Base-by-base conservation (phyloP, 805 yeast genomes). In the Starmerella stellata region DNA sequence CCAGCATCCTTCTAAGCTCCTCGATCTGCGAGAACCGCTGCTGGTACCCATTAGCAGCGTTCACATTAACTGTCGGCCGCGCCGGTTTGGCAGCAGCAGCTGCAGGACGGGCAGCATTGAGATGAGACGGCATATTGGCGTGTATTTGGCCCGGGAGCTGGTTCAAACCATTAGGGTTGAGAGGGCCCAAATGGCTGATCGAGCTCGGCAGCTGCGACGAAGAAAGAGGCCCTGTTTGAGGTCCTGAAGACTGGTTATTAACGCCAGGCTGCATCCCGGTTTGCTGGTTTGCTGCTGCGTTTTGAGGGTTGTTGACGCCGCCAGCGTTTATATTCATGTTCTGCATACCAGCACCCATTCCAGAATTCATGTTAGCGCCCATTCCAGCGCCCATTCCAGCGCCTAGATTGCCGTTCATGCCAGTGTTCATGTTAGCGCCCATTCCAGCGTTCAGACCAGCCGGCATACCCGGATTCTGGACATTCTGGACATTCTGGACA, bases 1-100 rank as follows among this genome's bases (percentile, higher is more conserved):
- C 34, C 19, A 31, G 35, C 19, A 16, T 40, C 11, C 45, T 28
- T 7, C 51, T 37, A 30, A 51, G 41, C 34, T 46, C 50, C 28
- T 49, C 51, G 27, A 49, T 35, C 34, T 41, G 43, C 14, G 40
- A 43, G 21, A 41, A 45, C 9, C 52, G 51, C 42, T 49, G 51
- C 41, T 49, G 53, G 29, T 43, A 28, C 5, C 48, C 53, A 17
- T 37, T 41, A 15, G 41, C 47, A 3, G 44, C 34, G 21, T 35
- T 36, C 42, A 47, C 31, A 28, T 45, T 45, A 19, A 45, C 44
- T 7, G 48, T 37, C 11, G 38, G 35, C n/a, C 30, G 30, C 16
- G 21, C 35, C 20, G 38, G 30, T 21, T 29, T 19, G 25, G 23
- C 23, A 7, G 9, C 28, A 28, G 5, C 28, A 32, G 40, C 31